These are phyloP conservation scores for Metschnikowia corniflorae DNA, from an alignment of 805 yeast species.

Conservation along the genomic window DNA sequence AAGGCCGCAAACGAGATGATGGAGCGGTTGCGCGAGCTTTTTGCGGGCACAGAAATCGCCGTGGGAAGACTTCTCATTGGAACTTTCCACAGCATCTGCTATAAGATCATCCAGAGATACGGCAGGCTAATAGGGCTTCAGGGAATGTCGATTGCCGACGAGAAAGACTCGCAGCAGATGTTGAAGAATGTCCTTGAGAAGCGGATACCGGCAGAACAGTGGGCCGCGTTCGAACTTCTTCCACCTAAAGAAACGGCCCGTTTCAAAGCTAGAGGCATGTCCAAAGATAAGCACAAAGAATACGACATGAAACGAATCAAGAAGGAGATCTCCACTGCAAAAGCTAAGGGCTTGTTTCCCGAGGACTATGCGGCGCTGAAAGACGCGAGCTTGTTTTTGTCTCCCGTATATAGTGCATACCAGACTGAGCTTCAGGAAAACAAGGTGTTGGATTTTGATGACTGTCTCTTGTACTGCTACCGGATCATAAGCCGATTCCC, in stretches of 20 bases:
- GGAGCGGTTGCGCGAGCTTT: slow-evolving; percentile 47
- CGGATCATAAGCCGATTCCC: slow-evolving; percentile 46
- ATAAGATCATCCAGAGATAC: slow-evolving; percentile 50
- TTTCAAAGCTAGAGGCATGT: slow-evolving; percentile 11
- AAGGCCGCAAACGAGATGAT: slow-evolving; percentile 88
- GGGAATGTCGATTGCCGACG: slow-evolving; percentile 57
- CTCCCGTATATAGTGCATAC: slow-evolving; percentile 47
- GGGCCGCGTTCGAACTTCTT: slow-evolving; percentile 14
- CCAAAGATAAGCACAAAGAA: slow-evolving; percentile 24
- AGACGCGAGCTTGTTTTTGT: slow-evolving; percentile 17
- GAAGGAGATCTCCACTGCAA: slow-evolving; percentile 51
- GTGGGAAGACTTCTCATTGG: slow-evolving; percentile 61
- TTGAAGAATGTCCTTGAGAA: slow-evolving; percentile 39
- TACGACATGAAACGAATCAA: slow-evolving; percentile 41
- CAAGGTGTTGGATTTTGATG: slow-evolving; percentile 75
- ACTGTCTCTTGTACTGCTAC: slow-evolving; percentile 58
- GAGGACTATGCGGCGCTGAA: slow-evolving; percentile 31
- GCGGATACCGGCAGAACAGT: slow-evolving; percentile 19
- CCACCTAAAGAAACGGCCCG: slow-evolving; percentile 14
- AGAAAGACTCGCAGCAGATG: slow-evolving; percentile 52
- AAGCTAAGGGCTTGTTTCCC: slow-evolving; percentile 49
- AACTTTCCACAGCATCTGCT: slow-evolving; percentile 86
- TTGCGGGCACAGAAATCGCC: slow-evolving; percentile 34
- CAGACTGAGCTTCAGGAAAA: slow-evolving; percentile 44
- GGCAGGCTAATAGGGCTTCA: slow-evolving; percentile 49